Conservation (phyloP, 2,329 filamentous ascomycete genomes). For the Huntiella decipiens region DNA sequence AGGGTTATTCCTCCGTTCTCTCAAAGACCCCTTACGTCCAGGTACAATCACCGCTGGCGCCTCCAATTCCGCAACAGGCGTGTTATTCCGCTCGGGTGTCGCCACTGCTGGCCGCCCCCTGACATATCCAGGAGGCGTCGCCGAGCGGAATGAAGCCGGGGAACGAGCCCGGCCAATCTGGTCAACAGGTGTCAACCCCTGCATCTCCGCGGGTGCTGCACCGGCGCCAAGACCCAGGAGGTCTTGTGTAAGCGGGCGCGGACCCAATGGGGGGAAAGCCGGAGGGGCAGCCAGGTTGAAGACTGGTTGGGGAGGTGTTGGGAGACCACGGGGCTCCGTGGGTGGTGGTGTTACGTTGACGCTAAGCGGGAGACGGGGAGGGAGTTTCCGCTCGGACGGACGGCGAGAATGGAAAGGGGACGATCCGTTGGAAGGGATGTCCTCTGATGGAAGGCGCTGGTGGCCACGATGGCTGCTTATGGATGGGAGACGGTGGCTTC, state of each 20-base stretch:
- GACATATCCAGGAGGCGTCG: slow-evolving; percentile 1
- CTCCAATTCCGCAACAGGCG: background rate
- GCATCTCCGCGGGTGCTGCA: too few species aligned
- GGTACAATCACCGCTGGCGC: slow-evolving; percentile 2
- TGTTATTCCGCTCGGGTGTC: background rate
- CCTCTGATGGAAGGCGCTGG: slow-evolving; percentile 7
- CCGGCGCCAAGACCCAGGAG: too few species aligned
- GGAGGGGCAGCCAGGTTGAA: background rate
- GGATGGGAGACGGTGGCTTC: background rate
- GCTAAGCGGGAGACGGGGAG: slow-evolving; percentile 2
- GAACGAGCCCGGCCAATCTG: background rate
- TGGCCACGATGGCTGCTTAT: slow-evolving; percentile 3
- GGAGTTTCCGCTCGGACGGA: background rate
- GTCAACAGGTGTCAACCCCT: too few species aligned
- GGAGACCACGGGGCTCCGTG: background rate
- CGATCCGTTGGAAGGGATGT: background rate
- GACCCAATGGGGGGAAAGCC: too few species aligned
- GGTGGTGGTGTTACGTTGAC: background rate
- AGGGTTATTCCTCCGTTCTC: background rate
- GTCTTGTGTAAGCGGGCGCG: too few species aligned
- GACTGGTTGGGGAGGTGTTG: background rate
- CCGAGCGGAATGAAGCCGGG: background rate
- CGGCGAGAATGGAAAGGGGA: too few species aligned
- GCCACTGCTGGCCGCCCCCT: background rate
- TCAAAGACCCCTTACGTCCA: slow-evolving; percentile 1